Evolutionary conservation across 2,329 filamentous ascomycete species (phyloP).

Genomic region (Diplodia corticola): DNA sequence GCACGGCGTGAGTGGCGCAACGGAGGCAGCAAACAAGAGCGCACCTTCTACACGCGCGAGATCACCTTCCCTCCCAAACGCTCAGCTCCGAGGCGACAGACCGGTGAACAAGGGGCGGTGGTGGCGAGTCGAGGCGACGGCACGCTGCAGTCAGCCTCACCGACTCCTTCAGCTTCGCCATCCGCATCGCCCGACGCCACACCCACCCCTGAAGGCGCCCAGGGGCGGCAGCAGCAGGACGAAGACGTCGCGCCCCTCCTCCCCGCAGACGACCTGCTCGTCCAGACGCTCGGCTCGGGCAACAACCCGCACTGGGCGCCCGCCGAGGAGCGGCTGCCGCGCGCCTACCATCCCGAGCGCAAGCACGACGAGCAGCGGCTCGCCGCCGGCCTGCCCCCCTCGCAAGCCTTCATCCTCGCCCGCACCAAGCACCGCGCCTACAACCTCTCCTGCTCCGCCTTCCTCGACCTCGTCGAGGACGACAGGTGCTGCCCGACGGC

Average conservation of each 20-base stretch:
- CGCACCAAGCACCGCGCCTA: constrained; percentile 60
- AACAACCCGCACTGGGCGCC: constrained; percentile 43
- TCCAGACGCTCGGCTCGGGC: constrained; percentile 30
- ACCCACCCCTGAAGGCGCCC: neutral
- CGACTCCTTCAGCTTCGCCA: neutral
- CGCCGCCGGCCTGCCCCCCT: constrained; percentile 24
- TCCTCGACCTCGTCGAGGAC: constrained; percentile 62
- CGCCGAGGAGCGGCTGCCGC: constrained; percentile 41
- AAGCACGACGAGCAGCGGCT: constrained; percentile 28
- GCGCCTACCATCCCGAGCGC: constrained; percentile 51
- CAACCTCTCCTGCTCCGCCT: constrained; percentile 54
- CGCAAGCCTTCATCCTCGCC: constrained; percentile 51
- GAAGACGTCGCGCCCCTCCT: constrained; percentile 20
- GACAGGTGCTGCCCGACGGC: constrained; percentile 38
- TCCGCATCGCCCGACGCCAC: neutral
- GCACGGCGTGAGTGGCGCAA: constrained; percentile 67
- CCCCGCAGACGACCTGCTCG: constrained; percentile 35
- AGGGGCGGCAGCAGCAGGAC: neutral
- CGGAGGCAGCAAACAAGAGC: constrained; percentile 58
- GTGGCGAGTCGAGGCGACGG: neutral
- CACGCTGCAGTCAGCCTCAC: constrained; percentile 1
- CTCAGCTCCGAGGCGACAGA: neutral
- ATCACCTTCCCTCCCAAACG: constrained; percentile 45
- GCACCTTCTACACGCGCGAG: constrained; percentile 65
- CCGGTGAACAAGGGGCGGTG: neutral